Base-by-base conservation (phyloP, 768 basidiomycete genomes). In the Hortiboletus flavorubellus region DNA sequence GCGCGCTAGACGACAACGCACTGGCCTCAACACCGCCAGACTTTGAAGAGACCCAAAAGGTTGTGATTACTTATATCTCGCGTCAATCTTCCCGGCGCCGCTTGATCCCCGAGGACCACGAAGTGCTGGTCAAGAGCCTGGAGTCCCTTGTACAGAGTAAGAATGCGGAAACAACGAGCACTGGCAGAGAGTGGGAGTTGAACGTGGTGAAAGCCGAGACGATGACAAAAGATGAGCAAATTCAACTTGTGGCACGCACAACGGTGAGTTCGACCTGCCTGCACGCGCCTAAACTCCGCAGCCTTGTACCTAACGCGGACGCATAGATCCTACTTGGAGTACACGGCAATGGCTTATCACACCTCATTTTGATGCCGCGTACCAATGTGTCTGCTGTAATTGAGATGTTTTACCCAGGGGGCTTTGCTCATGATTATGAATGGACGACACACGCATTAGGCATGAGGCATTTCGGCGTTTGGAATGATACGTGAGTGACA, bases 391-490 rank as follows among this genome's bases (percentile, higher is more conserved):
- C 89, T 6, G 85, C 89, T 6, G 89, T 94, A 18, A 87, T 94
- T 59, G 91, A 94, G 71, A 81, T 94, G 14, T 91, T 94, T 73
- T 88, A 78, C 64, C 91, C 90, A 0, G 76, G 70, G 3, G 92
- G 91, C 0, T 93, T 91, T 66, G 86, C 91, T 29, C 86, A 88
- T 63, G 92, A 93, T 64, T 93, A 93, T 67, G 84, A 91, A 63
- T 94, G 90, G 85, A 93, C 91, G 0, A 68, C 86, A 5, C 71
- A 80, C 34, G 83, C 89, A 0, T 70, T 93, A 11, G 89, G 89
- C 5, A 85, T 90, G 78, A 75, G 69, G 16, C 84, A 93, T 70
- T 88, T 84, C 59, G 86, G 83, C 1, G 76, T 95, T 33, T 91
- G 91, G 90, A 87, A 91, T 59, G 85, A 91, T 70, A 84, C 81